phyloP scores from a whole-genome alignment of 2,329 filamentous ascomycete genomes.

The Epichloe bromicola region DNA sequence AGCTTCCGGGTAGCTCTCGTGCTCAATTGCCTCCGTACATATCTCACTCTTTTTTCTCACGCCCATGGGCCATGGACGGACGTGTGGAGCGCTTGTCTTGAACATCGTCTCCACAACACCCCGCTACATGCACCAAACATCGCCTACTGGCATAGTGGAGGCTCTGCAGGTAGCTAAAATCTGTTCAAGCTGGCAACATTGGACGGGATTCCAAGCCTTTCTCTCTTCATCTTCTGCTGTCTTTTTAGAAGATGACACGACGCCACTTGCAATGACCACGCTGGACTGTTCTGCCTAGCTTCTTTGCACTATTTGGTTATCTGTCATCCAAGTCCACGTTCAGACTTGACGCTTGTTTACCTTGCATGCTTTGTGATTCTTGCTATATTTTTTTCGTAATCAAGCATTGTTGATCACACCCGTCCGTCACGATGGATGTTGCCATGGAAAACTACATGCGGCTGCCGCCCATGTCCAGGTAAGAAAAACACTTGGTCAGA shows the following conservation, averaged over 20 bases:
- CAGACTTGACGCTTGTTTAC: neutral
- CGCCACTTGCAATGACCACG: constrained; percentile 20
- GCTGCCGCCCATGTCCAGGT: constrained; percentile 30
- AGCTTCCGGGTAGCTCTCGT: neutral
- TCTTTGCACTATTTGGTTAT: constrained; percentile 15
- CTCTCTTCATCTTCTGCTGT: constrained; percentile 4
- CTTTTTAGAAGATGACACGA: constrained; percentile 20
- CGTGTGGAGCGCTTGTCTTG: neutral
- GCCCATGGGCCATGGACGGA: too few relatives aligned
- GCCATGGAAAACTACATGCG: constrained; percentile 24
- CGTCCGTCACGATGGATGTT: constrained; percentile 19
- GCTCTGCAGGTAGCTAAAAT: constrained; percentile 1
- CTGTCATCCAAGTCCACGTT: constrained; percentile 1
- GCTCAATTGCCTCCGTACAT: neutral
- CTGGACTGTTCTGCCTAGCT: constrained; percentile 5
- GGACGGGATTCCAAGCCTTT: constrained; percentile 1
- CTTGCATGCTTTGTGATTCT: constrained; percentile 9
- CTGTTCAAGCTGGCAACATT: constrained; percentile 3
- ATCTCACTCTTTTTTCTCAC: too few relatives aligned
- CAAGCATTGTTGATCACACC: neutral
- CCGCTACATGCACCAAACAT: constrained; percentile 7
- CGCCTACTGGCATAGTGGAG: constrained; percentile 10
- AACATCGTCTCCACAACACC: constrained; percentile 1
- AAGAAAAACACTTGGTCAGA: constrained; percentile 14
- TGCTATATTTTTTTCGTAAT: neutral